Conservation (phyloP, 129 eudicot species). For the Artemisia tridentata region DNA sequence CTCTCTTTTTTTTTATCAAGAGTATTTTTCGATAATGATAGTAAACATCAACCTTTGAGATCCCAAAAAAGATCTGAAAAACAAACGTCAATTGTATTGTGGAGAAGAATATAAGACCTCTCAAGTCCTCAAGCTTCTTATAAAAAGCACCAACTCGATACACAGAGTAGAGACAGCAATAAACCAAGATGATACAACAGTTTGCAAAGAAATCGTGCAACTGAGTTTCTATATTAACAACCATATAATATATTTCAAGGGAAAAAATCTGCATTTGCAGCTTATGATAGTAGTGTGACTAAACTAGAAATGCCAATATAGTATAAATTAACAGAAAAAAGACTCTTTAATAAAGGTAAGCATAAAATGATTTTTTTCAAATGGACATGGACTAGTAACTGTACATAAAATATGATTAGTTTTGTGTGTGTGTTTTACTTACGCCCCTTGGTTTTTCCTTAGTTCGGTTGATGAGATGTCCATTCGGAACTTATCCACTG, state of each 20-base stretch:
- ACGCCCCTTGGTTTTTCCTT: constrained; percentile 47
- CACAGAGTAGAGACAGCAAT: background rate
- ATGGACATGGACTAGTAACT: background rate
- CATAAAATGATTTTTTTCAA: background rate
- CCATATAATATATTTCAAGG: background rate
- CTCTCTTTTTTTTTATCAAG: background rate
- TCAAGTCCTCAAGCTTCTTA: background rate
- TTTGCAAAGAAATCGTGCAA: background rate
- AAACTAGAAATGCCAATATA: background rate
- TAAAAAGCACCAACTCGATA: background rate
- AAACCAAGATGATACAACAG: no score
- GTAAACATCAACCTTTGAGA: background rate
- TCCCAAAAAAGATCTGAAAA: background rate
- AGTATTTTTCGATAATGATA: background rate
- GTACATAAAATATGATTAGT: background rate
- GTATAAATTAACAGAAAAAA: background rate
- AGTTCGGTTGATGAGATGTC: constrained; percentile 86
- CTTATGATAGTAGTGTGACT: constrained; percentile 11
- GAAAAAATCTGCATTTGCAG: constrained; percentile 16
- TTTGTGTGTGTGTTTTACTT: background rate
- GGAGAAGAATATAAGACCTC: background rate
- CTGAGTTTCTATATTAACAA: constrained; percentile 8
- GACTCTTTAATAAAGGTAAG: constrained; percentile 5
- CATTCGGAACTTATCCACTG: constrained; percentile 79
- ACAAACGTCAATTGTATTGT: background rate